Evolutionary conservation across 2,329 filamentous ascomycete genomes (phyloP).

Genomic region (Ophiostoma novo-ulmi): DNA sequence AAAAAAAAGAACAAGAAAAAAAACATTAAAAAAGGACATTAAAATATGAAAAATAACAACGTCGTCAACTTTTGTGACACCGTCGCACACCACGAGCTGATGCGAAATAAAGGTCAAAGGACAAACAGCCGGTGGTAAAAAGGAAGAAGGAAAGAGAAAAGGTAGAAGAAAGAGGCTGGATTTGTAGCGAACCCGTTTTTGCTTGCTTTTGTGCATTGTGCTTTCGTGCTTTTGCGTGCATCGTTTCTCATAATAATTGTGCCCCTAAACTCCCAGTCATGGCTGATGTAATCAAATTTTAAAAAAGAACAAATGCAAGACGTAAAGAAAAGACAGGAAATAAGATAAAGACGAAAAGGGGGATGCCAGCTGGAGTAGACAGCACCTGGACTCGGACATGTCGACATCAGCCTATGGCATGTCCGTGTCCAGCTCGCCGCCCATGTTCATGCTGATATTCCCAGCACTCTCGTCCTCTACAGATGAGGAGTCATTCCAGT

Average conservation of each 20-base stretch:
- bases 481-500: constrained; percentile 13
- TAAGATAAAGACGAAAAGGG: not conserved
- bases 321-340: not conserved
- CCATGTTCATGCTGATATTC: not conserved
- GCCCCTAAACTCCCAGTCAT: not conserved
- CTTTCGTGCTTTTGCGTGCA: not conserved
- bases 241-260: not conserved
- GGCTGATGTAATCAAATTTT: not conserved
- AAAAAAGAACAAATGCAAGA: not conserved
- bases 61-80: not conserved
- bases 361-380: not conserved
- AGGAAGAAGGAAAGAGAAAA: not conserved
- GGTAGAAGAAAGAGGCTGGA: too few relatives aligned
- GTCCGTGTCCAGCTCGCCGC: constrained; percentile 6
- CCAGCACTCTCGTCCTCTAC: not conserved
- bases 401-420: not conserved
- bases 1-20: not conserved
- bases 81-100: not conserved
- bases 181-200: too few relatives aligned
- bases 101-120: not conserved
- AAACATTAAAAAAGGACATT: not conserved
- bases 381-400: not conserved
- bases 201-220: not conserved
- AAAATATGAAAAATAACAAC: not conserved
- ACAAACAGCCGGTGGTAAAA: not conserved